Evolutionary conservation across 257 asterid species (phyloP).

Genomic region (Petrea volubilis): DNA sequence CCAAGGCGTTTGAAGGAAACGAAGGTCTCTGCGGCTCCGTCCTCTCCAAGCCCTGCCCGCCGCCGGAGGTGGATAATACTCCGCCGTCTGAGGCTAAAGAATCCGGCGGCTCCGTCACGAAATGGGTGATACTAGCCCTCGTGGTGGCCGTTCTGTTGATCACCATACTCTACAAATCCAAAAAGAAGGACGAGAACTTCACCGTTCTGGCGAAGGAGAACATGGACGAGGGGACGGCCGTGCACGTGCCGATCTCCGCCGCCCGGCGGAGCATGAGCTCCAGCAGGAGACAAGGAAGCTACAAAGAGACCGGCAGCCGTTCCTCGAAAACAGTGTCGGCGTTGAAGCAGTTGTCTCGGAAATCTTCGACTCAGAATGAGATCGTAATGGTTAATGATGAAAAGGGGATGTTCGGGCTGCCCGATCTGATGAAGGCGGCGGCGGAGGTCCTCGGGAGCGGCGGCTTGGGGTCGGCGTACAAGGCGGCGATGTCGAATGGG

Average conservation of each 20-base stretch:
- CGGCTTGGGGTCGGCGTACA: constrained; percentile 82
- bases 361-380: constrained; percentile 33
- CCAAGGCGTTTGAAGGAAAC: constrained; percentile 52
- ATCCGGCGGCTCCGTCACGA: constrained; percentile 32
- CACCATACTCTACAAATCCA: constrained; percentile 52
- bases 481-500: constrained; percentile 69
- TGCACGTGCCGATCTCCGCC: constrained; percentile 38
- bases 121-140: constrained; percentile 59
- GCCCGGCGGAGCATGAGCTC: constrained; percentile 22
- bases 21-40: constrained; percentile 55
- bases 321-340: constrained; percentile 37
- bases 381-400: constrained; percentile 71
- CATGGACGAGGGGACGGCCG: constrained; percentile 44
- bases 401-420: constrained; percentile 65
- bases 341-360: no score
- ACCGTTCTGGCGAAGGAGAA: constrained; percentile 46
- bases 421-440: constrained; percentile 95
- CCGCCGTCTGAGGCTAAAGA: not conserved
- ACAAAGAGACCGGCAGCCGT: constrained; percentile 13
- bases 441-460: constrained; percentile 95
- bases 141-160: constrained; percentile 53
- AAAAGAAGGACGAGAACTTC: constrained; percentile 43
- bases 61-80: not conserved
- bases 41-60: constrained; percentile 41
- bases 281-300: constrained; percentile 35